Evolutionary conservation across 352 stramenopile species (phyloP).

Genomic region (Phytophthora chlamydospora): DNA sequence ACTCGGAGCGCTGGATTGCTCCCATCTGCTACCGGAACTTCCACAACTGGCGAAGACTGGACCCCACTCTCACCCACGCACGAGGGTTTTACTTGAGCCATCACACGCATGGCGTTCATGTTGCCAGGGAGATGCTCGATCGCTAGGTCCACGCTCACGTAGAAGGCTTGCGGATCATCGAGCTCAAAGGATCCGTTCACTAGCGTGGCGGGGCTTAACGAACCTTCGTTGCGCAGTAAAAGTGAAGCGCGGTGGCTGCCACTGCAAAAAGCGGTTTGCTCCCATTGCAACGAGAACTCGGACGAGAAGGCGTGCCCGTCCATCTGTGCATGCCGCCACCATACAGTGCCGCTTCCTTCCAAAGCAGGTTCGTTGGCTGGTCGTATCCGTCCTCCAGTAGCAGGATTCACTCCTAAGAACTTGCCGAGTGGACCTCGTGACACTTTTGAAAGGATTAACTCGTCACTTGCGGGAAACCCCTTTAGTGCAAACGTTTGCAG

Average conservation of each 20-base stretch:
- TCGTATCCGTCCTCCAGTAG: background rate
- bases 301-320: constrained; percentile 44
- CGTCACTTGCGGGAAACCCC: constrained; percentile 46
- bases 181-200: constrained; percentile 49
- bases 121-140: constrained; percentile 35
- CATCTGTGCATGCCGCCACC: constrained; percentile 58
- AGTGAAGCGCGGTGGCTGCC: constrained; percentile 36
- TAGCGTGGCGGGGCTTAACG: constrained; percentile 30
- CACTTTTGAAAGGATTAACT: constrained; percentile 33
- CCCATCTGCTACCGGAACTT: constrained; percentile 24
- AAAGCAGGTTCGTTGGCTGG: constrained; percentile 3
- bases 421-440: constrained; percentile 35
- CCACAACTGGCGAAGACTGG: constrained; percentile 35
- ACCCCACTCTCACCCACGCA: constrained; percentile 35
- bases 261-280: constrained; percentile 21
- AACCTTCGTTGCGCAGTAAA: constrained; percentile 46
- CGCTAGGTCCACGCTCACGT: constrained; percentile 33
- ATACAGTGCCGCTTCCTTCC: constrained; percentile 42
- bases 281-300: constrained; percentile 48
- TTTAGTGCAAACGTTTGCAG: constrained; percentile 65
- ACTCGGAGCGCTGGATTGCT: constrained; percentile 31
- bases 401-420: constrained; percentile 29
- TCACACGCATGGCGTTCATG: constrained; percentile 35
- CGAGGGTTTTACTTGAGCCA: constrained; percentile 43
- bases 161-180: constrained; percentile 29